Evolutionary conservation across 148 eudicot species (phyloP), one percentile per base, ranked within the genome.

Genomic region (Gaultheria prostrata): DNA sequence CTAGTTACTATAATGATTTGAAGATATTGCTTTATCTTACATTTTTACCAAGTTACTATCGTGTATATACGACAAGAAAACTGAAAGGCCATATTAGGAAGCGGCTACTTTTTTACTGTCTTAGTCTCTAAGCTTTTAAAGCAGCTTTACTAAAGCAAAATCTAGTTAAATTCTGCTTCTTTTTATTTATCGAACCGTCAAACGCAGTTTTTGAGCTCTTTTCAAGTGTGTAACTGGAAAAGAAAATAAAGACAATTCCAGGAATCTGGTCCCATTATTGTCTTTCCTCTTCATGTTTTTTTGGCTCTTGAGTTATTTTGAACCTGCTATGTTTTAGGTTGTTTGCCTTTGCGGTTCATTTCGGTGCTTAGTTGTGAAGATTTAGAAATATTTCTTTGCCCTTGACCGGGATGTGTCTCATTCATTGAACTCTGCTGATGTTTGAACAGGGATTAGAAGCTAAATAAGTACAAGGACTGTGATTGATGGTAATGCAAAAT

Each of bases 301-400:
- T 57, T 45, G 61, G 48, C 54, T 61, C 46, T 65, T 33, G 14
- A 18, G 12, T 83, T 79, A 12, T 59, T 76, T 18, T 77, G 30
- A n/a, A 9, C 15, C 24, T 61, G 17, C n/a, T 65, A 48, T 61
- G 45, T 39, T 83, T 78, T 67, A 83, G 85, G 85, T 59, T 17
- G 56, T 28, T 28, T 76, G 74, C 49, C 85, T 46, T 35, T 78
- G 45, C 14, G 8, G 33, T 65, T 43, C 61, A 46, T 76, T n/a
- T 83, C 20, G 2, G 24, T 28, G 85, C 50, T 56, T 9, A 18
- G 26, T 8, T 20, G 1, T 35, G 57, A 61, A 76, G 85, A 46
- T 32, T 83, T 59, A 59, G 9, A 3, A 57, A 51, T 54, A 3
- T 28, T 8, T 33, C 2, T 59, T 61, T 4, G 59, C 46, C 17